These are phyloP conservation scores for Tothia fuscella DNA, from an alignment of 2,329 filamentous ascomycete species.

Conservation along the genomic window DNA sequence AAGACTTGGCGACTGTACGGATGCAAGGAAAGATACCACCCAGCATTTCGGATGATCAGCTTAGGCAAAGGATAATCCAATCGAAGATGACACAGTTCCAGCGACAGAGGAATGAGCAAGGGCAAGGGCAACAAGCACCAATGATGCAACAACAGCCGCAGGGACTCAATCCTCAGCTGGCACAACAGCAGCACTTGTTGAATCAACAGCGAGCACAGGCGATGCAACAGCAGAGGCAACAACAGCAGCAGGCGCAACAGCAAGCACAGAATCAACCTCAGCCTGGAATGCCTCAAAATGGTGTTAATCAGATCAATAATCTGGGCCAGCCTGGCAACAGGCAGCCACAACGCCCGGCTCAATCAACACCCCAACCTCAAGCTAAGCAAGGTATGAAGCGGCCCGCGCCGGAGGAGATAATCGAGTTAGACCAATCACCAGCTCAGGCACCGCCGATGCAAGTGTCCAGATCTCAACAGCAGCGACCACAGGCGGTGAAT, in stretches of 20 bases:
- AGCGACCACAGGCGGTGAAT: neutral
- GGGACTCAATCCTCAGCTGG: neutral
- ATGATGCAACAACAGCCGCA: conserved; percentile 3
- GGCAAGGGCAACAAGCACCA: conserved; percentile 1
- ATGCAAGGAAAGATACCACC: neutral
- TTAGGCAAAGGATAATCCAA: conserved; percentile 1
- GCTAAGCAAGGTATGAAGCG: conserved; percentile 1
- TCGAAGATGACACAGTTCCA: neutral
- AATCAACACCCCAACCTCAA: conserved; percentile 1
- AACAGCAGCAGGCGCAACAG: conserved; percentile 1
- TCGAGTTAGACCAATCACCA: neutral
- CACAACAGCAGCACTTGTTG: neutral
- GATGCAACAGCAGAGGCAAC: neutral
- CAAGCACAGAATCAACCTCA: neutral
- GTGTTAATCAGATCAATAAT: neutral
- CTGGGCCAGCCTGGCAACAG: neutral
- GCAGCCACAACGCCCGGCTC: neutral
- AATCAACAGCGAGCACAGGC: neutral
- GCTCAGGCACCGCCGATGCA: conserved; percentile 2
- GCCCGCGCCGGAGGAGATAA: conserved; percentile 2
- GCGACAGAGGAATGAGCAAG: neutral
- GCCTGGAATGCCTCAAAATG: neutral
- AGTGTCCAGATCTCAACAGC: conserved; percentile 4
- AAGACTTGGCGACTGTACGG: neutral
- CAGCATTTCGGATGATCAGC: neutral